A percentile compares a stretch with the other conserved stretches of the same genome.
Conservation (phyloP, 2,329 filamentous ascomycete genomes). For the Beauveria rudraprayagi region DNA sequence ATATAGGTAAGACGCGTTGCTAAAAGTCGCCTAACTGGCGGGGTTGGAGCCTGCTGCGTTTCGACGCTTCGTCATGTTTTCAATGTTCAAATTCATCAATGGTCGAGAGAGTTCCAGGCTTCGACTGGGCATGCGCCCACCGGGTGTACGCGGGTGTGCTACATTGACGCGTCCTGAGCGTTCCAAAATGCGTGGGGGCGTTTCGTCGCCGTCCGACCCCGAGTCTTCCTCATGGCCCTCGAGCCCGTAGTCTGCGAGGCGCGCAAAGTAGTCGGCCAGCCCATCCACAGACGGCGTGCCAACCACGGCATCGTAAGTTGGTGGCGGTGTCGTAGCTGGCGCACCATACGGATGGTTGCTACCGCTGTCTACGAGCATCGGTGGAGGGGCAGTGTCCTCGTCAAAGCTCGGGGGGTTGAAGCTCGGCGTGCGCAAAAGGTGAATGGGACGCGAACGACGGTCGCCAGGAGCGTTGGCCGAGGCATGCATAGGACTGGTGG, state of each 20-base stretch:
- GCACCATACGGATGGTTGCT: slow-evolving; percentile 13
- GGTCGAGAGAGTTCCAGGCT: slow-evolving; percentile 46
- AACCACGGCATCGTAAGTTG: slow-evolving; percentile 73
- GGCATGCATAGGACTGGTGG: slow-evolving; percentile 13
- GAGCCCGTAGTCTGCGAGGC: slow-evolving; percentile 64
- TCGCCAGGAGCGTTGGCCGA: slow-evolving; percentile 15
- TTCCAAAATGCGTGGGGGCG: slow-evolving; percentile 38
- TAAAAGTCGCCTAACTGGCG: no score
- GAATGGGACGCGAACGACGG: slow-evolving; percentile 60
- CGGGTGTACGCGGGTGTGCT: slow-evolving; percentile 47
- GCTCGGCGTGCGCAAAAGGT: slow-evolving; percentile 73
- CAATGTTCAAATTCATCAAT: slow-evolving; percentile 10
- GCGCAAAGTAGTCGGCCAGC: slow-evolving; percentile 79
- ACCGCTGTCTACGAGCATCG: slow-evolving; percentile 21
- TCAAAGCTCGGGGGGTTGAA: slow-evolving; percentile 86
- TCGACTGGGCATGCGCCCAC: slow-evolving; percentile 44
- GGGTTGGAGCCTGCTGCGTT: neutral
- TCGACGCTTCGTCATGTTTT: neutral
- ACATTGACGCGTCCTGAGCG: slow-evolving; percentile 50
- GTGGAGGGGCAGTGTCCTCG: slow-evolving; percentile 48
- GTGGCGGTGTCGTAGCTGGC: slow-evolving; percentile 65
- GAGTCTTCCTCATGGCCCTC: slow-evolving; percentile 29
- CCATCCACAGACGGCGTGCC: slow-evolving; percentile 59
- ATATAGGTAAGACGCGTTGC: no score
- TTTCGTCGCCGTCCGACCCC: slow-evolving; percentile 35